Evolutionary conservation across 208 protist genomes (phyloP).

Genomic region (Trypanosoma rangeli): DNA sequence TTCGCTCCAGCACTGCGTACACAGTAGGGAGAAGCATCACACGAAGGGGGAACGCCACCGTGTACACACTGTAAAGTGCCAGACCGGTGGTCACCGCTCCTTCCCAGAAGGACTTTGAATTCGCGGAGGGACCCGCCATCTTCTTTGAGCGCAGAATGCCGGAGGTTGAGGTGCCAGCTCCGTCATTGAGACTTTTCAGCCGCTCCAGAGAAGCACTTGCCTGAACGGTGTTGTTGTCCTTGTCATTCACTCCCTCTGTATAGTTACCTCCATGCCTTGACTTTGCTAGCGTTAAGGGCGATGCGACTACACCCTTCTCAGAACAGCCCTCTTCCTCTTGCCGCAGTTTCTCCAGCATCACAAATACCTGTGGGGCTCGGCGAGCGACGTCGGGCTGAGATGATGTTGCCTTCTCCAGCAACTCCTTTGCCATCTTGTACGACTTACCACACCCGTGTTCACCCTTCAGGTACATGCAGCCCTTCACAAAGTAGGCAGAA

Average conservation of each 20-base stretch:
- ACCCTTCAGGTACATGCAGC: constrained; percentile 83
- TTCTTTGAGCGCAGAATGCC: constrained; percentile 5
- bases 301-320: constrained; percentile 14
- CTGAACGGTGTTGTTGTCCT: constrained; percentile 28
- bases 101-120: constrained; percentile 78
- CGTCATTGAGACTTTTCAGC: constrained; percentile 47
- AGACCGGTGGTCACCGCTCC: constrained; percentile 48
- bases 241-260: constrained; percentile 6
- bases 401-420: constrained; percentile 57
- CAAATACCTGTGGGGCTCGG: constrained; percentile 58
- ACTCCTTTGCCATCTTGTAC: constrained; percentile 70
- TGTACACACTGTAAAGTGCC: constrained; percentile 64
- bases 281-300: constrained; percentile 11
- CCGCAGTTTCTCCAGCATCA: constrained; percentile 66
- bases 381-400: constrained; percentile 67
- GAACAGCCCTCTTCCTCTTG: constrained; percentile 49
- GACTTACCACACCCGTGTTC: constrained; percentile 78
- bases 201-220: constrained; percentile 52
- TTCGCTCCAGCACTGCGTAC: constrained; percentile 58
- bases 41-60: constrained; percentile 79
- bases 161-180: constrained; percentile 14
- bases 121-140: constrained; percentile 19
- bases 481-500: constrained; percentile 85
- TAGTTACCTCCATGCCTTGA: neutral
- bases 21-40: constrained; percentile 66